Evolutionary conservation across 2,329 filamentous ascomycete genomes (phyloP), one percentile per base, ranked within the genome.

Genomic region (Thelonectria blattea): DNA sequence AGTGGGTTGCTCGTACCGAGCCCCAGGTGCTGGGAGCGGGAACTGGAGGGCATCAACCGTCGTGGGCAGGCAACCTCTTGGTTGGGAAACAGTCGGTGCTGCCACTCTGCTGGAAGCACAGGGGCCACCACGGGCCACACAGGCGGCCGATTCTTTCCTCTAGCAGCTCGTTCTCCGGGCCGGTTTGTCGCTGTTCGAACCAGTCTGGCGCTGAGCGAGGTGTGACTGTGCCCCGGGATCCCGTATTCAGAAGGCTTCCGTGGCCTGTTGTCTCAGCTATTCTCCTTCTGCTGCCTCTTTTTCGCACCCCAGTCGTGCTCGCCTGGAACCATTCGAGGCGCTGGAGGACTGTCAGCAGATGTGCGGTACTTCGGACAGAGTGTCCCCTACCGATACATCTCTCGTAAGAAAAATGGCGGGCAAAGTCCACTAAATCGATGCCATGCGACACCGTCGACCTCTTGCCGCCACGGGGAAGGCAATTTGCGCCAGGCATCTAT

Each of bases 111-210:
- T 51, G 51, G 27, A 49, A 20, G 37, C 11, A 18, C 46, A 50
- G 17, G 54, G 46, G 45, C 46, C 32, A 30, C 27, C 51, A 59
- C 45, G 48, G 57, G 57, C 48, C 51, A 49, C 51, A 32, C 56
- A 37, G 34, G 45, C 20, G 41, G 57, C 58, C 46, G 52, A 60
- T 60, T 60, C 52, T 56, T 56, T 46, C 58, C 58, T 46, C 58
- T 48, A 30, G 48, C 22, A 52, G 58, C 32, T 8, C 49, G 17
- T 47, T 37, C 58, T 56, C 58, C 58, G 58, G 41, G 5, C 52
- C 57, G 20, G 51, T 32, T 52, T 50, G 39, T 46, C 14, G 41
- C 27, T n/a, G 43, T 47, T 30, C 45, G 27, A 37, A 37, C 20
- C 45, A 24, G 39, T 43, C 43, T 53, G 56, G 37, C 27, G 41